Evolutionary conservation across 202 grass and related monocot genomes (phyloP).

Genomic region (Panicum hallii): DNA sequence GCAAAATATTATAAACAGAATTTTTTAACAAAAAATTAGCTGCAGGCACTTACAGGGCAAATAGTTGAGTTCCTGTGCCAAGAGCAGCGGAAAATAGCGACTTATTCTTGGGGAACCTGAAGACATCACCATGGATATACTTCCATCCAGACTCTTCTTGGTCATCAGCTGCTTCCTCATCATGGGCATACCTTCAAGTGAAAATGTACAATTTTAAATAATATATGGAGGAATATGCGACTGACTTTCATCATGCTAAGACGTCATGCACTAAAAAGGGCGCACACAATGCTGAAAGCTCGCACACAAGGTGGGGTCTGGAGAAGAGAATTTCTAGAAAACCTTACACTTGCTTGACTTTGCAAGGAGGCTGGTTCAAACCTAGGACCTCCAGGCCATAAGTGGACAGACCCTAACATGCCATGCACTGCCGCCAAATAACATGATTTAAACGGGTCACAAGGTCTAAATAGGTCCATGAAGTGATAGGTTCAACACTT

Average conservation of each 20-base stretch:
- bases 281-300: background rate
- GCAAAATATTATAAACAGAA: background rate
- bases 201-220: conserved; percentile 13
- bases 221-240: background rate
- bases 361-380: background rate
- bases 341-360: background rate
- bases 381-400: background rate
- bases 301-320: background rate
- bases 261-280: background rate
- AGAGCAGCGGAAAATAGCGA: conserved; percentile 93
- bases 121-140: conserved; percentile 97
- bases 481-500: background rate
- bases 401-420: background rate
- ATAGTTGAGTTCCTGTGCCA: conserved; percentile 90
- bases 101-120: conserved; percentile 90
- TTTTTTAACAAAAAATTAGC: background rate
- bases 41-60: conserved; percentile 72
- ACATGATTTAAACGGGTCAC: background rate
- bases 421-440: background rate
- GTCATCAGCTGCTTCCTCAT: conserved; percentile 94
- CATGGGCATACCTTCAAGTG: conserved; percentile 86
- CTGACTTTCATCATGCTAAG: background rate
- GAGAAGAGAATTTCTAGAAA: background rate
- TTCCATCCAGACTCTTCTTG: conserved; percentile 99
- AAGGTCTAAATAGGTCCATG: background rate